phyloP scores from a whole-genome alignment of 2,329 filamentous ascomycete genomes.

The Colletotrichum musicola region DNA sequence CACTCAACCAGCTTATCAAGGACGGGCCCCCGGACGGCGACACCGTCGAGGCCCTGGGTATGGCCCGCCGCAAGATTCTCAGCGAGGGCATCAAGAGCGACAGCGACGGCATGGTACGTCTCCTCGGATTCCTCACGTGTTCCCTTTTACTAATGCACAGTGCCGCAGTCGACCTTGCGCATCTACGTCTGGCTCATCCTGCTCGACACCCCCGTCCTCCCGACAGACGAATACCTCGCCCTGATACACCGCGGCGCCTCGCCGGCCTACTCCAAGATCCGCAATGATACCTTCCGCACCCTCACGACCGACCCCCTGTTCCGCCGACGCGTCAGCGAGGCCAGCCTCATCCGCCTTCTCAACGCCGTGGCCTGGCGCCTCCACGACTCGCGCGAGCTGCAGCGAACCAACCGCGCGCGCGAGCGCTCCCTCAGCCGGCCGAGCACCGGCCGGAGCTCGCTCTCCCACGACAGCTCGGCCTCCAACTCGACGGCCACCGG shows the following conservation, averaged over 20 bases:
- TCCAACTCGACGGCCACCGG: slow-evolving; percentile 48
- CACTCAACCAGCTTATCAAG: slow-evolving; percentile 81
- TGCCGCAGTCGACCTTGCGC: slow-evolving; percentile 81
- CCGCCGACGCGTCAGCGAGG: slow-evolving; percentile 93
- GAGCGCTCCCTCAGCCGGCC: slow-evolving; percentile 48
- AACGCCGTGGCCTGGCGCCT: slow-evolving; percentile 97
- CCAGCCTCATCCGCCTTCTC: slow-evolving; percentile 90
- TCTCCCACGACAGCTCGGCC: slow-evolving; percentile 45
- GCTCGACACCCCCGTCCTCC: slow-evolving; percentile 85
- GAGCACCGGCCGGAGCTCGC: slow-evolving; percentile 53
- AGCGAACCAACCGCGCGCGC: slow-evolving; percentile 46
- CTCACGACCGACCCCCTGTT: slow-evolving; percentile 97
- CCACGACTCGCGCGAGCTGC: slow-evolving; percentile 78
- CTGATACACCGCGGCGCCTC: slow-evolving; percentile 94
- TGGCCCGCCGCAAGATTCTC: slow-evolving; percentile 78
- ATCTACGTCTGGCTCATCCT: slow-evolving; percentile 98
- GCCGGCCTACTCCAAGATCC: slow-evolving; percentile 95
- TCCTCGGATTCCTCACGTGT: neutral
- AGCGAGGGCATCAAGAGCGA: slow-evolving; percentile 83
- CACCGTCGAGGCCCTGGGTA: slow-evolving; percentile 71
- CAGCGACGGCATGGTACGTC: slow-evolving; percentile 80
- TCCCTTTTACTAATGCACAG: neutral
- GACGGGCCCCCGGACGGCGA: slow-evolving; percentile 84
- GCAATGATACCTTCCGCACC: slow-evolving; percentile 97
- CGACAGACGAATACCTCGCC: slow-evolving; percentile 88